phyloP scores from a whole-genome alignment of 768 basidiomycete genomes.

The Auricularia heimuer region DNA sequence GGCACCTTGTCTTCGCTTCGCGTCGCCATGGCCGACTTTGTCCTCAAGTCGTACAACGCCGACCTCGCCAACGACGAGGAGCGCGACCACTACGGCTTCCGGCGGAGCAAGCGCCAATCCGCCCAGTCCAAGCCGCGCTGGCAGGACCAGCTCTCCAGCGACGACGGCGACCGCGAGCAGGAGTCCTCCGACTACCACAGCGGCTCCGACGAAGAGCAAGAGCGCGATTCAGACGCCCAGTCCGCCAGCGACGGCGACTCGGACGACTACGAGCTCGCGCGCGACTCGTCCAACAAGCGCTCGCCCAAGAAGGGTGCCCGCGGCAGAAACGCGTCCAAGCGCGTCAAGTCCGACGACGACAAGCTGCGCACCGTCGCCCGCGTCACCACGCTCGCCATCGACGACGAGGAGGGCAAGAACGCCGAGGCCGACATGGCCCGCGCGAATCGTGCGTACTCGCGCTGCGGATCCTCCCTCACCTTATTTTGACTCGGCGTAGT shows the following conservation, averaged over 20 bases:
- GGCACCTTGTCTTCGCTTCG: too few species aligned
- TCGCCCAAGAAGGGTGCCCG: neutral
- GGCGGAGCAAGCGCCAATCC: neutral
- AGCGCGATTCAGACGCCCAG: neutral
- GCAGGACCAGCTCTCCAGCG: neutral
- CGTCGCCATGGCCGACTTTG: neutral
- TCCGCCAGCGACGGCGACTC: neutral
- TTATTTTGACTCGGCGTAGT: neutral
- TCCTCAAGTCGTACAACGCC: neutral
- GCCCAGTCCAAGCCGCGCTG: neutral
- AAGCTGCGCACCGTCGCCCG: neutral
- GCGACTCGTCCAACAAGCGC: neutral
- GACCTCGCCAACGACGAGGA: neutral
- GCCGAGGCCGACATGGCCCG: constrained; percentile 3
- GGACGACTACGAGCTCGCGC: neutral
- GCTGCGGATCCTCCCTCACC: too few species aligned
- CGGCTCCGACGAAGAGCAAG: neutral
- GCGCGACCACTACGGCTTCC: neutral
- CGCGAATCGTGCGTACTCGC: neutral
- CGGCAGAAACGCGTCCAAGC: neutral
- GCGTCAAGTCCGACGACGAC: neutral
- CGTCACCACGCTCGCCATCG: neutral
- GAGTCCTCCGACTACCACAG: neutral
- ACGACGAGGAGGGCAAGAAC: neutral
- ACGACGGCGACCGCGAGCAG: neutral